Base-by-base conservation (phyloP, 1,284 basidiomycete species). In the Mycena sp. region DNA sequence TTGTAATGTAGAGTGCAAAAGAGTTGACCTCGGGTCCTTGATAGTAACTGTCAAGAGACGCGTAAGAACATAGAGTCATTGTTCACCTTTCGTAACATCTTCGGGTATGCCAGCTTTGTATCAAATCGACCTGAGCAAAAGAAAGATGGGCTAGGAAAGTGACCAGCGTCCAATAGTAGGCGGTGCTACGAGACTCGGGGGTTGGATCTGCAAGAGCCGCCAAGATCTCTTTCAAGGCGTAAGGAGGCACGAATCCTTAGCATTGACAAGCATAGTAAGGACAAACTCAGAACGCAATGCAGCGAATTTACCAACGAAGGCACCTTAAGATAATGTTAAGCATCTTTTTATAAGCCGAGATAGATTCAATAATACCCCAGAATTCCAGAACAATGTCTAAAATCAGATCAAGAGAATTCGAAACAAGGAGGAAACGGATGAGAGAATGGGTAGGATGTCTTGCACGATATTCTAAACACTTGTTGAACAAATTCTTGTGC, bases 1-100 rank as follows among this genome's bases (percentile, higher is more conserved):
- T 86, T 93, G 77, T 84, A 91, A 77, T 92, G 92, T 74, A 83
- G 83, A 59, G 82, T 87, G 79, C 82, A 94, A 74, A 85, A 95
- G 40, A 87, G 85, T 80, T 83, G 88, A 23, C 83, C 91, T 23
- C 82, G 84, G 62, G 88, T 92, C 30, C 85, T 65, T n/a, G 23
- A 40, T 40, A 17, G 14, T 25, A 6, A 25, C n/a, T 12, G 5
- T 41, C 16, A 54, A 30, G 40, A 23, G 3, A 21, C 3, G 12
- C 4, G 9, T 11, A 6, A 17, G 23, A 14, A 41, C 4, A 30
- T 6, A 11, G n/a, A 2, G 30, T n/a, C 7, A 32, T 46, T 29
- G 32, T 23, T 43, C 2, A 56, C 64, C 65, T 80, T 74, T 89
- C 88, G 68, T 90, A 89, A 67, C 86, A 87, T 46, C 87, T 76